Percentiles rank a stretch among this genome's conserved stretches.
These are phyloP conservation scores for Bjerkandera adusta DNA, from an alignment of 1,284 basidiomycete species.

Conservation along the genomic window DNA sequence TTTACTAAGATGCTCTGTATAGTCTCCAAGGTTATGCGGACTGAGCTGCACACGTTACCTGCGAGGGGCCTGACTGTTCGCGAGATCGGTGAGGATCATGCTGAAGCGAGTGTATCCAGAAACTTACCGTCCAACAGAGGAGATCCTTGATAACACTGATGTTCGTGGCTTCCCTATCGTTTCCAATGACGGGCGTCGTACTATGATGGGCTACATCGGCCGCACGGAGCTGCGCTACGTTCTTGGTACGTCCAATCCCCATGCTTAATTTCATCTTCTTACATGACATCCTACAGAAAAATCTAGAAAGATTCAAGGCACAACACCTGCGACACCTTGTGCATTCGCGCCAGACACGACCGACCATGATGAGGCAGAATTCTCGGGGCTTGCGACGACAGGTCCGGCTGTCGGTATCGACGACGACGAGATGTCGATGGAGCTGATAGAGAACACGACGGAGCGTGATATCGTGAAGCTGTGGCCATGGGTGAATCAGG, in stretches of 20 bases:
- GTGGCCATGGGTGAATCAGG: conserved; percentile 92
- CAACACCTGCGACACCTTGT: conserved; percentile 68
- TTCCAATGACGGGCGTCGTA: conserved; percentile 50
- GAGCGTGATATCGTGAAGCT: conserved; percentile 68
- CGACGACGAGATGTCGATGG: conserved; percentile 65
- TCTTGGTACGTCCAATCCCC: conserved; percentile 52
- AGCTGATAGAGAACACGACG: conserved; percentile 58
- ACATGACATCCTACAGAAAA: conserved; percentile 51
- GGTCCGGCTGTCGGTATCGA: conserved; percentile 58
- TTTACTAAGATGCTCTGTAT: conserved; percentile 9
- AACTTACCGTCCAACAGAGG: conserved; percentile 46
- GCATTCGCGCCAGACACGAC: conserved; percentile 54
- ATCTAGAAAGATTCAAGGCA: conserved; percentile 58
- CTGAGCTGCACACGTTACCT: conserved; percentile 71
- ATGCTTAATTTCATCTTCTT: not conserved
- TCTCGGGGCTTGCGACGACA: conserved; percentile 46
- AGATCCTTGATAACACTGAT: conserved; percentile 61
- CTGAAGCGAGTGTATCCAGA: not conserved
- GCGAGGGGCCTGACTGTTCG: conserved; percentile 75
- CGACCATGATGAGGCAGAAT: conserved; percentile 46
- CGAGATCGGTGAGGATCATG: conserved; percentile 65
- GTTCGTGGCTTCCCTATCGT: conserved; percentile 95
- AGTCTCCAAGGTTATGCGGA: conserved; percentile 91
- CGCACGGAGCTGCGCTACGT: conserved; percentile 85
- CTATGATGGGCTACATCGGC: conserved; percentile 87